Percentiles rank a stretch among this genome's conserved stretches.
These are phyloP conservation scores for Microcyclosporella mali DNA, from an alignment of 2,329 filamentous ascomycete species.

Conservation along the genomic window DNA sequence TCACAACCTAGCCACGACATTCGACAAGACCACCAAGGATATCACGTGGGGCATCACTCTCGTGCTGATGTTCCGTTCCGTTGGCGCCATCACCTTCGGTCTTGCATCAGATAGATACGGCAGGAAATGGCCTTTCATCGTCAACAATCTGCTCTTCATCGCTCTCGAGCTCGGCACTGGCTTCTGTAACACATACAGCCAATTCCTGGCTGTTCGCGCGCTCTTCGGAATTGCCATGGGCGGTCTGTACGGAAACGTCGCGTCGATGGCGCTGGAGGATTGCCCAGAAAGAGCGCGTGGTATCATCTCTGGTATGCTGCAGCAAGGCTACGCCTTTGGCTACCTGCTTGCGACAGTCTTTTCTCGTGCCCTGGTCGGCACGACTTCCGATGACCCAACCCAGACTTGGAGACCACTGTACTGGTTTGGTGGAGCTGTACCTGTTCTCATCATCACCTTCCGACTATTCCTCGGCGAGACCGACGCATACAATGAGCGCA, in stretches of 20 bases:
- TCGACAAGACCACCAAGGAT: conserved; percentile 49
- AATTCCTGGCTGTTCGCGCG: conserved; percentile 54
- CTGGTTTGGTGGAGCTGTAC: conserved; percentile 82
- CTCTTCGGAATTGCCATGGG: conserved; percentile 61
- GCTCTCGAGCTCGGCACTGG: conserved; percentile 55
- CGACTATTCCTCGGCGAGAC: conserved; percentile 76
- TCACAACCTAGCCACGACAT: conserved; percentile 46
- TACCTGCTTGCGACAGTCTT: conserved; percentile 50
- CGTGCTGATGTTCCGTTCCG: conserved; percentile 55
- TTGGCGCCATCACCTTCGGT: conserved; percentile 55
- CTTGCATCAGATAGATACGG: conserved; percentile 30
- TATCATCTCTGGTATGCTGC: conserved; percentile 56
- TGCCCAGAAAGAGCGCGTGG: conserved; percentile 54
- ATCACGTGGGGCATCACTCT: conserved; percentile 55
- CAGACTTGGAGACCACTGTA: conserved; percentile 70
- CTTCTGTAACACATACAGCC: conserved; percentile 52
- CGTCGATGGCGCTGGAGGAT: conserved; percentile 58
- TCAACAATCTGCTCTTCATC: conserved; percentile 58
- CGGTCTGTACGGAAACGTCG: conserved; percentile 56
- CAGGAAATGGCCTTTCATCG: conserved; percentile 46
- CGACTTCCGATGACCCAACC: conserved; percentile 66
- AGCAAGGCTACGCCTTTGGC: conserved; percentile 59
- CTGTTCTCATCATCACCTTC: conserved; percentile 72
- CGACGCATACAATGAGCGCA: conserved; percentile 61
- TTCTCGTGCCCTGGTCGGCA: conserved; percentile 59